phyloP scores from a whole-genome alignment of 2,329 filamentous ascomycete species.

The Apiospora sp. region DNA sequence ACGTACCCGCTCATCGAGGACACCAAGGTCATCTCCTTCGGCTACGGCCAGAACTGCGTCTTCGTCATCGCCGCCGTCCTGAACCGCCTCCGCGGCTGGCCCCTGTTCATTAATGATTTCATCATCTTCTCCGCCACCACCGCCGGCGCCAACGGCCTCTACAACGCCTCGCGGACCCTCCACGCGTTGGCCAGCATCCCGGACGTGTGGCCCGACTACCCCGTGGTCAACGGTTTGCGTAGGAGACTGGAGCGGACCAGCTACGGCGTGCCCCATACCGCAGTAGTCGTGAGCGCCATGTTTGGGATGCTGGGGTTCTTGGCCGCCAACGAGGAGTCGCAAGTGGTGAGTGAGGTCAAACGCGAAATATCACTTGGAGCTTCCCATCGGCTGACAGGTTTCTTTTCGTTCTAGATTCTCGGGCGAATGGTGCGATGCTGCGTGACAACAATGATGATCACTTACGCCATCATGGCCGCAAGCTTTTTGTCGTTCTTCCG shows the following conservation, averaged over 20 bases:
- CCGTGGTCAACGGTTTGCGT: neutral
- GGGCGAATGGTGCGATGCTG: no score
- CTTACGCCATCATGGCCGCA: no score
- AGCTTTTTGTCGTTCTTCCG: no score
- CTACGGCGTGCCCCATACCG: conserved; percentile 11
- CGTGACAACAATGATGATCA: no score
- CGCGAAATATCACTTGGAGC: no score
- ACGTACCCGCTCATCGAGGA: conserved; percentile 32
- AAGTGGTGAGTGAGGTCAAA: neutral
- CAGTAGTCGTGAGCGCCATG: conserved; percentile 4
- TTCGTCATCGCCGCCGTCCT: conserved; percentile 51
- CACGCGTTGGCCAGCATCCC: conserved; percentile 51
- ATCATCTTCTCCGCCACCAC: conserved; percentile 53
- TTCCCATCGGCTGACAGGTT: no score
- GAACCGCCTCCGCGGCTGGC: conserved; percentile 38
- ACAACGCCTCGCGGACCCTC: conserved; percentile 50
- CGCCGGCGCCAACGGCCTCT: conserved; percentile 51
- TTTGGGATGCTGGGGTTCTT: conserved; percentile 18
- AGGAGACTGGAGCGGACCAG: conserved; percentile 10
- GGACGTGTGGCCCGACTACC: conserved; percentile 45
- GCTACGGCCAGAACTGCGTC: conserved; percentile 44
- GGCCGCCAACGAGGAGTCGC: conserved; percentile 1
- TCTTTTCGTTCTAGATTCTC: no score
- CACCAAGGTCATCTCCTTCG: conserved; percentile 28
- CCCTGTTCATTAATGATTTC: conserved; percentile 53